These are phyloP conservation scores for Daucus carota DNA, from an alignment of 129 eudicot species.

Conservation along the genomic window DNA sequence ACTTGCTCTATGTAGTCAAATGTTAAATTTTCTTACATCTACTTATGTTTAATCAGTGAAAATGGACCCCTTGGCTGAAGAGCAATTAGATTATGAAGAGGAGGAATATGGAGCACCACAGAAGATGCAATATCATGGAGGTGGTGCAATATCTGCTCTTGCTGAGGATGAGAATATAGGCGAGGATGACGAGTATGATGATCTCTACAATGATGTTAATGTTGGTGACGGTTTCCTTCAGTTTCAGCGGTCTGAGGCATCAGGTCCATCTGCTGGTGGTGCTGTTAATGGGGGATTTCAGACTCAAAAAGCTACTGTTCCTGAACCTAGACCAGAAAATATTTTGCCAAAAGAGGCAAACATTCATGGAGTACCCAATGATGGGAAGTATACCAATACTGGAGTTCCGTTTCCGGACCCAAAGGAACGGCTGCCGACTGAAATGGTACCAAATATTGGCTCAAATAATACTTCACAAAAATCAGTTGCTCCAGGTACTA, in stretches of 20 bases:
- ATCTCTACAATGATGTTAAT: constrained; percentile 89
- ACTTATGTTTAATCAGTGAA: constrained; percentile 17
- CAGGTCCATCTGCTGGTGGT: constrained; percentile 36
- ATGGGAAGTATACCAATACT: constrained; percentile 37
- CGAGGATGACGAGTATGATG: constrained; percentile 90
- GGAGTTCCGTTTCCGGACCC: constrained; percentile 39
- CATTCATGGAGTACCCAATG: constrained; percentile 37
- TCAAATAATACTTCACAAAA: constrained; percentile 40
- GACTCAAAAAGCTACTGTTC: constrained; percentile 39
- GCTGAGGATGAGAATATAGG: constrained; percentile 84
- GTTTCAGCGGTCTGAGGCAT: constrained; percentile 57
- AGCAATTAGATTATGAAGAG: constrained; percentile 79
- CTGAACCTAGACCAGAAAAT: constrained; percentile 43
- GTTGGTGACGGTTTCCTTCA: constrained; percentile 83
- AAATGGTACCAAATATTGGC: constrained; percentile 21
- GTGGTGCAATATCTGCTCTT: constrained; percentile 90
- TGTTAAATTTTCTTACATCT: constrained; percentile 12
- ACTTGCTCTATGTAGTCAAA: constrained; percentile 27
- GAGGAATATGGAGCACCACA: constrained; percentile 75
- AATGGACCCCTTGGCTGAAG: constrained; percentile 62
- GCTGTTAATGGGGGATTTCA: constrained; percentile 44
- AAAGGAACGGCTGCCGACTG: constrained; percentile 33
- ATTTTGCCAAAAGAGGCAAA: constrained; percentile 24
- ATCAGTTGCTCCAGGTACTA: constrained; percentile 32
- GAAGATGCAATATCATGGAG: constrained; percentile 75